Evolutionary conservation across 2,329 filamentous ascomycete genomes (phyloP), one percentile per base, ranked within the genome.

Genomic region (Ilyonectria sp.): DNA sequence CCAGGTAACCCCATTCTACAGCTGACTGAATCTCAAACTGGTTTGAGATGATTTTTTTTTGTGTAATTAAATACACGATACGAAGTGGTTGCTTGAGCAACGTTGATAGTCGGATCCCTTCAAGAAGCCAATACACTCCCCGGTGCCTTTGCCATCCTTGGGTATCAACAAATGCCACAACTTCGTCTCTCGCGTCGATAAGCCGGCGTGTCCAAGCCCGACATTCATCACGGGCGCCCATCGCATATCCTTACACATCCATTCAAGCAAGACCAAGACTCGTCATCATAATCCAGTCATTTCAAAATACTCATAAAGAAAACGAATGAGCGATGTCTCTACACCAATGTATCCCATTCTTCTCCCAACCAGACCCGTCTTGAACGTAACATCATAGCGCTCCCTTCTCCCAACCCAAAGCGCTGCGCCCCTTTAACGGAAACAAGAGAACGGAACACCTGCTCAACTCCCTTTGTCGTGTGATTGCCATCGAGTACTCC

Each of bases 111-210:
- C 23, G 3, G 23, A 77, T 1, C 75, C 75, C 49, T 75, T 75
- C 19, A 77, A 69, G 53, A 73, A 75, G 21, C 70, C 73, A 26
- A 70, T 57, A 29, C 73, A 74, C 40, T 75, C 63, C 5, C 69
- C 71, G 21, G 52, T 55, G 37, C 43, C 53, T n/a, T 69, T 70
- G 43, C 66, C 58, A 15, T 54, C 54, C n/a, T 54, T 69, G 69
- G 44, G 46, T 60, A 46, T 70, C 70, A 58, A 76, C 70, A 65
- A 76, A 74, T 11, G 50, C 44, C 35, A 57, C 71, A 6, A 75
- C 56, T 58, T 74, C 70, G 40, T 57, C 35, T 58, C 73, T 76
- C 44, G 71, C 70, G 50, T 73, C 70, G 17, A 75, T 66, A 10
- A 73, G 11, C 29, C 37, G 50, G 26, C 23, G 53, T 53, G 73